Evolutionary conservation across 2,329 filamentous ascomycete species (phyloP), one percentile per base, ranked within the genome.

Genomic region (Pseudogymnoascus sp.): DNA sequence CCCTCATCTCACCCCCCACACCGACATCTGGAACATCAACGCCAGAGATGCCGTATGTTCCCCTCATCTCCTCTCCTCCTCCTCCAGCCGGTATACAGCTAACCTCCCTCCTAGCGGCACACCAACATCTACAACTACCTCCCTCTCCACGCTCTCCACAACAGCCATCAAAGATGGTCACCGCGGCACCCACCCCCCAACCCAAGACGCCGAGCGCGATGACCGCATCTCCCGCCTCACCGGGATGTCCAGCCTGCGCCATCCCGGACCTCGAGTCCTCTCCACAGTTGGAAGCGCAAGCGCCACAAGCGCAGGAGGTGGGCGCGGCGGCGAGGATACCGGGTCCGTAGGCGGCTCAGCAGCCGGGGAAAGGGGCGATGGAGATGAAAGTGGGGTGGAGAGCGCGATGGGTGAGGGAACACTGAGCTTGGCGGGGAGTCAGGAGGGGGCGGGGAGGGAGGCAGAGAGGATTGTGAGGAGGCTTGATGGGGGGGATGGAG

Each of bases 141-240:
- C 92, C 61, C 87, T 97, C 71, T 96, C 91, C 26, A 88, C 92
- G 42, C 83, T 97, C 59, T 96, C 91, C 14, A 97, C 93, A 16
- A 95, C 91, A 11, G 93, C 93, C 61, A 96, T 96, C 81, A 96
- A 97, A 77, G 93, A 97, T 74, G 93, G 93, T 70, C 91, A 97
- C 72, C 90, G 91, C 65, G 93, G 93, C 67, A 86, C 92, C 72
- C 84, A 86, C 29, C 82, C 86, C 63, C 77, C 80, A 31, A 26
- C 88, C 70, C 86, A 95, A 65, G 93, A 96, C 71, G 92, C 92
- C 67, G 93, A 96, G 76, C 91, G 93, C 69, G 92, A 91, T 67
- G 93, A 97, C 76, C 92, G 93, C 71, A 97, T 97, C 76, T 96
- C 92, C 47, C 92, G 93, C 61, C 86, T 97, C 21, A 90, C 93